These are phyloP conservation scores for Xylariales sp. DNA, from an alignment of 2,329 filamentous ascomycete species.

Conservation along the genomic window DNA sequence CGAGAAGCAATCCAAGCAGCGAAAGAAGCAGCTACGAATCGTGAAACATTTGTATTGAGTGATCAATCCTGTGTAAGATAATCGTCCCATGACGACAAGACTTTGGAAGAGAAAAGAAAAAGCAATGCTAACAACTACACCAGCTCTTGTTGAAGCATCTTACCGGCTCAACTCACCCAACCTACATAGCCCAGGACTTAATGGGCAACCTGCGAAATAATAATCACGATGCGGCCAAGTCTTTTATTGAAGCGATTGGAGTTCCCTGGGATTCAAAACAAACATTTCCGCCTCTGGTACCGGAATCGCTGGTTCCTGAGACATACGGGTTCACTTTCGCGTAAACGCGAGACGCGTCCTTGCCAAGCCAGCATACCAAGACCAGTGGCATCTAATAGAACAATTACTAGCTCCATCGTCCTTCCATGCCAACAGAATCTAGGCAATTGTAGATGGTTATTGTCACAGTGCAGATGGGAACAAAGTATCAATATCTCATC, in stretches of 20 bases:
- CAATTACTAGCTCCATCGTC: too few species aligned
- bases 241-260: background rate
- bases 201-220: conserved; percentile 4
- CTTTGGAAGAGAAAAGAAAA: background rate
- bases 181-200: background rate
- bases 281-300: background rate
- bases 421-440: too few species aligned
- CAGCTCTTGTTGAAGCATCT: background rate
- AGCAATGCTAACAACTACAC: background rate
- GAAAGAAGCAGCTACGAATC: too few species aligned
- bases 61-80: too few species aligned
- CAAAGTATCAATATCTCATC: too few species aligned
- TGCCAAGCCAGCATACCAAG: background rate
- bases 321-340: conserved; percentile 1
- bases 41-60: too few species aligned
- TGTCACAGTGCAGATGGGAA: too few species aligned
- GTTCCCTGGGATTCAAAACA: background rate
- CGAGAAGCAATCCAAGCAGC: too few species aligned
- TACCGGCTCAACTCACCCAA: background rate
- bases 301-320: conserved; percentile 2
- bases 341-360: background rate
- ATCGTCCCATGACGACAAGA: too few species aligned
- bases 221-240: background rate
- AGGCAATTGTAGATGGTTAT: too few species aligned
- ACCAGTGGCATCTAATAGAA: too few species aligned